phyloP scores from a whole-genome alignment of 352 stramenopile genomes.

The Phytophthora parvispora region DNA sequence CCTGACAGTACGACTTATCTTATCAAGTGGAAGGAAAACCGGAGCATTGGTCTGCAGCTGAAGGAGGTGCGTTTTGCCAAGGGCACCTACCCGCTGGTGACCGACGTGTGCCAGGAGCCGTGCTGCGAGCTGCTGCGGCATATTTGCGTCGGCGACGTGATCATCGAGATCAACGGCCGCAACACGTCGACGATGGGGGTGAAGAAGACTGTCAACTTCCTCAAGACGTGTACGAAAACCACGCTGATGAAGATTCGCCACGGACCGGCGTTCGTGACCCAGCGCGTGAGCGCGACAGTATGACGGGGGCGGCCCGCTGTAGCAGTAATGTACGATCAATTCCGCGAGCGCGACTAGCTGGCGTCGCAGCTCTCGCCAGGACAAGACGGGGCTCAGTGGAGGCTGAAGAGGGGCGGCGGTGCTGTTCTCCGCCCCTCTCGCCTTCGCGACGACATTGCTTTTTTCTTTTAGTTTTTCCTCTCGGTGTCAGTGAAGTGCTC shows the following conservation, averaged over 20 bases:
- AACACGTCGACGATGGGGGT: constrained; percentile 91
- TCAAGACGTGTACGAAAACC: constrained; percentile 89
- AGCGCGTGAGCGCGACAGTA: constrained; percentile 82
- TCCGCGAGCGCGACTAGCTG: constrained; percentile 28
- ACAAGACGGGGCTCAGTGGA: constrained; percentile 13
- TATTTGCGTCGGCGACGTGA: constrained; percentile 87
- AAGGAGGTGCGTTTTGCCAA: constrained; percentile 85
- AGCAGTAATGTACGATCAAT: constrained; percentile 55
- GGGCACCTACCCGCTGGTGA: constrained; percentile 84
- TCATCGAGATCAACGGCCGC: constrained; percentile 91
- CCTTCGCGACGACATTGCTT: constrained; percentile 33
- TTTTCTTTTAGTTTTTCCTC: constrained; percentile 42
- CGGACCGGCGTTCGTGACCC: constrained; percentile 73
- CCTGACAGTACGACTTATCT: constrained; percentile 88
- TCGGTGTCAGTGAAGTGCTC: constrained; percentile 62
- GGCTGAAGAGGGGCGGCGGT: neutral
- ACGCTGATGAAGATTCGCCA: constrained; percentile 89
- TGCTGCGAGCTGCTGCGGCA: constrained; percentile 88
- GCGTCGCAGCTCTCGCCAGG: constrained; percentile 13
- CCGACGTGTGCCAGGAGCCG: constrained; percentile 84
- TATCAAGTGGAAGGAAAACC: constrained; percentile 91
- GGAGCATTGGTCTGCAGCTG: constrained; percentile 87
- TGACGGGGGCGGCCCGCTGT: constrained; percentile 42
- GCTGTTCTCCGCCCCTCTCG: neutral
- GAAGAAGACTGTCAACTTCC: constrained; percentile 91